Percentiles rank a stretch among this genome's conserved stretches.
Evolutionary conservation across 1,284 basidiomycete species (phyloP).

Genomic region (Neonothopanus nambi): DNA sequence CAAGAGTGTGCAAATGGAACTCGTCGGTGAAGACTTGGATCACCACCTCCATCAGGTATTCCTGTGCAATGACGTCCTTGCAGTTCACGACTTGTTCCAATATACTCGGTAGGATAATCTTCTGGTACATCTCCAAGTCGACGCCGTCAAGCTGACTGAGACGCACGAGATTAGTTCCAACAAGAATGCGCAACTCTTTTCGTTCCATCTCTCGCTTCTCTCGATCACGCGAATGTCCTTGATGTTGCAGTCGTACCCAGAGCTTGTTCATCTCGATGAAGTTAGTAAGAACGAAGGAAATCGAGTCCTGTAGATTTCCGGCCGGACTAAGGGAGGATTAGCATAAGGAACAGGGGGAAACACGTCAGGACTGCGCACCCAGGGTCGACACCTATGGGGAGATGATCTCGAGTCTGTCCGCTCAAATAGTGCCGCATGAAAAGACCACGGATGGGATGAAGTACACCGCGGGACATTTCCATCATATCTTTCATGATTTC

Average conservation of each 20-base stretch:
- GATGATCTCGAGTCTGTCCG: conserved; percentile 90
- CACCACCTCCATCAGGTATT: conserved; percentile 97
- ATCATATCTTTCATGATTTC: conserved; percentile 99
- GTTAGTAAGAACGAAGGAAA: conserved; percentile 92
- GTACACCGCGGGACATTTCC: conserved; percentile 95
- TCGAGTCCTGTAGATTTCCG: conserved; percentile 91
- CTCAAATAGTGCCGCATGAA: conserved; percentile 94
- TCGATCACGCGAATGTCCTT: conserved; percentile 91
- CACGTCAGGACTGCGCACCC: conserved; percentile 58
- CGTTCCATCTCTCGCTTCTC: conserved; percentile 96
- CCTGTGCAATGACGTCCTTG: conserved; percentile 96
- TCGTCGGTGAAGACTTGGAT: conserved; percentile 98
- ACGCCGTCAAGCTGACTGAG: conserved; percentile 93
- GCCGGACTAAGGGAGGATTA: conserved; percentile 54
- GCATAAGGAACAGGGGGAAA: not conserved
- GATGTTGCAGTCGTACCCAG: conserved; percentile 95
- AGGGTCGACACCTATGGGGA: conserved; percentile 82
- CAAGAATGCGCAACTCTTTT: conserved; percentile 88
- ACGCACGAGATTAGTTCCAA: conserved; percentile 94
- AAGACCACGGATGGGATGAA: conserved; percentile 90
- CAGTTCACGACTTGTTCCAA: conserved; percentile 95
- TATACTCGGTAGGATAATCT: conserved; percentile 82
- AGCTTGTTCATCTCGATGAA: conserved; percentile 99
- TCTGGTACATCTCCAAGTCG: conserved; percentile 87
- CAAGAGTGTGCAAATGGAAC: conserved; percentile 91